Percentiles rank a stretch among this genome's conserved stretches.
Conservation (phyloP, 176 grass and related monocot species). For the Miscanthus lutarioriparius region DNA sequence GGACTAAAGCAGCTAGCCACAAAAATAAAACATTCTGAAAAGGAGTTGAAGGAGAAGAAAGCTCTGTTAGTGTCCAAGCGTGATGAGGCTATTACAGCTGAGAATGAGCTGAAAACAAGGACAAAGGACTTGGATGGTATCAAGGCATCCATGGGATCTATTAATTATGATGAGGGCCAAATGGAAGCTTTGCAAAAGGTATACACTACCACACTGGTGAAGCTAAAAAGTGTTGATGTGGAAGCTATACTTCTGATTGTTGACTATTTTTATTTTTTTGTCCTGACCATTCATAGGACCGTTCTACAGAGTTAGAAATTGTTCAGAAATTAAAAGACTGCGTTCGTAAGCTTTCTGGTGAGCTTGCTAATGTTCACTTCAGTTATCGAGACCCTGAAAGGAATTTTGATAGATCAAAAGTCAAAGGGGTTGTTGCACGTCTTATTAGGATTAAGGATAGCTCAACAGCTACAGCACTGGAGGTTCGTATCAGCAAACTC, state of each 20-base stretch:
- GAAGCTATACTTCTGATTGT: constrained; percentile 24
- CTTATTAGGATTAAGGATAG: constrained; percentile 93
- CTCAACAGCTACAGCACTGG: constrained; percentile 79
- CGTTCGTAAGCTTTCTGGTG: constrained; percentile 62
- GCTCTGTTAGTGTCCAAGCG: constrained; percentile 63
- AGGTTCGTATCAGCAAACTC: constrained; percentile 56
- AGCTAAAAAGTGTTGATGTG: neutral
- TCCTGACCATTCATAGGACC: constrained; percentile 50
- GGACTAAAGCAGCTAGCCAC: constrained; percentile 70
- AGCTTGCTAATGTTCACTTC: constrained; percentile 76
- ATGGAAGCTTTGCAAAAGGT: constrained; percentile 97
- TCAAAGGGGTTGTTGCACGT: constrained; percentile 92
- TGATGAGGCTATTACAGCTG: constrained; percentile 77
- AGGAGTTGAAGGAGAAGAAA: constrained; percentile 89
- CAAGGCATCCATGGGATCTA: constrained; percentile 66
- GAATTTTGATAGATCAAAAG: constrained; percentile 96
- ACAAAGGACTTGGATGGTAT: constrained; percentile 66
- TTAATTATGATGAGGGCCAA: constrained; percentile 74
- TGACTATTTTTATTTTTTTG: constrained; percentile 14
- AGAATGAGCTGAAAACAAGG: constrained; percentile 78
- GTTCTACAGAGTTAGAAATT: constrained; percentile 52
- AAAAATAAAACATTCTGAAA: constrained; percentile 86
- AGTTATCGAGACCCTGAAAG: constrained; percentile 77
- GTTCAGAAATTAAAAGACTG: constrained; percentile 72
- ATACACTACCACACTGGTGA: constrained; percentile 8